Conservation (phyloP, 164 flowering plant genomes). For the Aristolochia contorta region DNA sequence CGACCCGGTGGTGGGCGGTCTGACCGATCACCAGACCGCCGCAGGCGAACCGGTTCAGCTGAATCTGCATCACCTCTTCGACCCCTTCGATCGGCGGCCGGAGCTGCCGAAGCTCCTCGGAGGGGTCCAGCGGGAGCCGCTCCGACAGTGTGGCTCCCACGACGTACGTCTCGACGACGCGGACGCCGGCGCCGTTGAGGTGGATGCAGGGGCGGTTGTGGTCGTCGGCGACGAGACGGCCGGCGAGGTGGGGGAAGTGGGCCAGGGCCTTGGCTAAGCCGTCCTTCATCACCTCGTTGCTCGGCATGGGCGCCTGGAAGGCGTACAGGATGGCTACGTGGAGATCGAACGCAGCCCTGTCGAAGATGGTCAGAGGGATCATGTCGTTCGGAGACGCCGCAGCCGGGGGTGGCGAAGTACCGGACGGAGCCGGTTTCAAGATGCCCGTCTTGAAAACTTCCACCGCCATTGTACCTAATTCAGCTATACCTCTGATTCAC, state of each 20-base stretch:
- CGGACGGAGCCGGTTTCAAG: conserved; percentile 5
- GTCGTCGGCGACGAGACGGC: not conserved
- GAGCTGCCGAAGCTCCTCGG: not conserved
- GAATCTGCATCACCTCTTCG: conserved; percentile 7
- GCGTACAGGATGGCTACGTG: conserved; percentile 6
- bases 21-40: conserved; percentile 8
- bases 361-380: conserved; percentile 9
- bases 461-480: not conserved
- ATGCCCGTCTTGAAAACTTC: not conserved
- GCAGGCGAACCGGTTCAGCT: conserved; percentile 10
- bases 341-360: conserved; percentile 7
- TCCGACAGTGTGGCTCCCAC: not conserved
- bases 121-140: conserved; percentile 8
- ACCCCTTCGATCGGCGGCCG: conserved; percentile 7
- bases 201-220: not conserved
- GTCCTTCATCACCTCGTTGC: not conserved
- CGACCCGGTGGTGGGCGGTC: conserved; percentile 4
- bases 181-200: conserved; percentile 10
- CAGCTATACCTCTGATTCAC: too few relatives aligned
- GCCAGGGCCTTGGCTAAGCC: conserved; percentile 6
- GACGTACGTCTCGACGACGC: conserved; percentile 5
- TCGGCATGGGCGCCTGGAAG: conserved; percentile 7
- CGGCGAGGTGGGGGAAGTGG: conserved; percentile 9
- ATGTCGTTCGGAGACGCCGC: not conserved
- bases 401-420: not conserved